Percentiles rank a stretch among this genome's conserved stretches.
Conservation (phyloP, 441 rosid genomes). For the Monsonia emarginata region DNA sequence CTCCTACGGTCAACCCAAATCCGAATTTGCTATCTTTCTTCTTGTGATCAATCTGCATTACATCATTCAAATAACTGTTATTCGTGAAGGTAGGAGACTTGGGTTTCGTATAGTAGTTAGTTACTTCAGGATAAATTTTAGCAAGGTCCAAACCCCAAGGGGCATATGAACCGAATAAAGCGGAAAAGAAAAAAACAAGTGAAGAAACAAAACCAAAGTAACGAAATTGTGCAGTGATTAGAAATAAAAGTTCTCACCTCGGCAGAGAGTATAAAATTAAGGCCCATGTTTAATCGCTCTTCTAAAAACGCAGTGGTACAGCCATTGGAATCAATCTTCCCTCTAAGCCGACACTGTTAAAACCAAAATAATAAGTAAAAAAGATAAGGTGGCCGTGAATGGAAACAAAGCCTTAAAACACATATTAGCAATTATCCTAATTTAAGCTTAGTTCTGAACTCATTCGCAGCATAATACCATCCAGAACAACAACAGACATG, state of each 20-base stretch:
- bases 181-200: too few species aligned
- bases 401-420: too few species aligned
- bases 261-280: constrained; percentile 78
- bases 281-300: constrained; percentile 85
- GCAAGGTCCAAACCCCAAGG: not conserved
- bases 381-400: not conserved
- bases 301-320: constrained; percentile 65
- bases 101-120: too few species aligned
- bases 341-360: constrained; percentile 77
- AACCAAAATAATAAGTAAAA: constrained; percentile 5
- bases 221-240: too few species aligned
- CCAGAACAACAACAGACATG: too few species aligned
- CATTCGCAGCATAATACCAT: too few species aligned
- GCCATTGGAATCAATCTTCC: constrained; percentile 91
- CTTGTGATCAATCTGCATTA: constrained; percentile 70
- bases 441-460: too few species aligned
- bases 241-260: constrained; percentile 41
- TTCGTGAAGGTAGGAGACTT: not conserved
- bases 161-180: too few species aligned
- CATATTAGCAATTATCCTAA: too few species aligned
- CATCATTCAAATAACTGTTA: not conserved
- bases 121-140: too few species aligned
- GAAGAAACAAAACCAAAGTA: too few species aligned
- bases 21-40: constrained; percentile 96
- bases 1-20: constrained; percentile 83